Evolutionary conservation across 768 basidiomycete species (phyloP), one percentile per base, ranked within the genome.

Genomic region (Mycena chlorophos): DNA sequence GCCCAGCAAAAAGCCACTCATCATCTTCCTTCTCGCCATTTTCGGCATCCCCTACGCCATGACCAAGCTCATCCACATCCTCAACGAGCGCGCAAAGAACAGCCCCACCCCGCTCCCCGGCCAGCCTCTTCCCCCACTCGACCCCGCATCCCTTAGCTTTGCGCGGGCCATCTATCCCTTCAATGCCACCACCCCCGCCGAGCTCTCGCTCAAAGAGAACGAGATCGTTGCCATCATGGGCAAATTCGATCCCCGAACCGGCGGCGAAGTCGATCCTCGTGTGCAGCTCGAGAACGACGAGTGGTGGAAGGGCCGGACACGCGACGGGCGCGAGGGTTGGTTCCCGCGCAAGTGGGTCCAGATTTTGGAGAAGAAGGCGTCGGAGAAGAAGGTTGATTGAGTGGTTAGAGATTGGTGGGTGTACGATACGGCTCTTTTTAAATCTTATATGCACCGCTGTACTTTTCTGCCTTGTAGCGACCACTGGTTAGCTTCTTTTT

Each of bases 241-340:
- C 42, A 91, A 90, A 68, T 67, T 89, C 40, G 89, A 89, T 61
- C 87, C 86, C 1, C 69, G 76, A 13, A 88, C 84, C 0, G 89
- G 89, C 0, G 71, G 69, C 54, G 87, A 87, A 55, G 85, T 88
- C 4, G 85, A 89, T 60, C 84, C 86, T 2, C 73, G 87, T 22
- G 60, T 80, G 46, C 80, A 83, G 58, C 73, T 86, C 19, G 78
- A 85, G 68, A 75, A 77, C 53, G 83, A 78, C 4, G 94, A 94
- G 54, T 98, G 95, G 95, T 98, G 94, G 94, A 87, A 85, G 69
- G 95, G 95, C 1, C 80, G 95, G 43, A 94, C 91, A 57, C 78
- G 95, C 54, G 94, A 97, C 61, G 95, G 95, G 0, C 78, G 88
- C 62, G 86, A 91, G 62, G 95, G 95, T 0, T 98, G 94, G 93